phyloP scores from a whole-genome alignment of 495 filamentous ascomycete species.

The Clohesyomyces aquaticus region DNA sequence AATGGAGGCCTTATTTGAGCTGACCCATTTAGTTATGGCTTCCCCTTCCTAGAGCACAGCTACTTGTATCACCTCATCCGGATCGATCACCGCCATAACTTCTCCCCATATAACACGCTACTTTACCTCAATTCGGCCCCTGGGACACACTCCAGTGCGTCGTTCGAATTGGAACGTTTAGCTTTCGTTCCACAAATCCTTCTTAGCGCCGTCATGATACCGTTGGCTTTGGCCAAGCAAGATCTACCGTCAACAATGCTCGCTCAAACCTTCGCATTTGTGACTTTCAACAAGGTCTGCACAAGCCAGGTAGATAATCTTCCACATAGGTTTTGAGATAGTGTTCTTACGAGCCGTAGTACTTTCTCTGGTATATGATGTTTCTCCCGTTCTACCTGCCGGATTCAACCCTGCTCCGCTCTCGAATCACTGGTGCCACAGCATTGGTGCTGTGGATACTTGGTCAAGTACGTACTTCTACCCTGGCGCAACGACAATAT shows the following conservation, averaged over 20 bases:
- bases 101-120: slow-evolving; percentile 91
- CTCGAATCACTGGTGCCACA: slow-evolving; percentile 61
- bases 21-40: slow-evolving; percentile 59
- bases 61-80: slow-evolving; percentile 91
- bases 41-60: slow-evolving; percentile 81
- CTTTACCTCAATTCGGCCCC: slow-evolving; percentile 79
- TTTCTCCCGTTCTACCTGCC: slow-evolving; percentile 92
- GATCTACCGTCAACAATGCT: slow-evolving; percentile 85
- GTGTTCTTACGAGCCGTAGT: slow-evolving; percentile 57
- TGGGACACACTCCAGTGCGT: slow-evolving; percentile 28
- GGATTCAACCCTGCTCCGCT: slow-evolving; percentile 67
- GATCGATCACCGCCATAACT: slow-evolving; percentile 97
- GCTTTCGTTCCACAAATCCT: slow-evolving; percentile 88
- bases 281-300: slow-evolving; percentile 97
- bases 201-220: slow-evolving; percentile 75
- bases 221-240: slow-evolving; percentile 78
- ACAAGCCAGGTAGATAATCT: slow-evolving; percentile 78
- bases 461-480: slow-evolving; percentile 56
- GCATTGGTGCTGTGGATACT: slow-evolving; percentile 72
- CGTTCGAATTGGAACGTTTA: slow-evolving; percentile 68
- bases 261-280: slow-evolving; percentile 98
- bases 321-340: neutral
- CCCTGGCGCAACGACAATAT: neutral
- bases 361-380: slow-evolving; percentile 97
- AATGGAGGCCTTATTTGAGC: neutral